A percentile compares a stretch with the other conserved stretches of the same genome.
phyloP scores from a whole-genome alignment of 768 basidiomycete genomes.

The Amanita polypyramis region DNA sequence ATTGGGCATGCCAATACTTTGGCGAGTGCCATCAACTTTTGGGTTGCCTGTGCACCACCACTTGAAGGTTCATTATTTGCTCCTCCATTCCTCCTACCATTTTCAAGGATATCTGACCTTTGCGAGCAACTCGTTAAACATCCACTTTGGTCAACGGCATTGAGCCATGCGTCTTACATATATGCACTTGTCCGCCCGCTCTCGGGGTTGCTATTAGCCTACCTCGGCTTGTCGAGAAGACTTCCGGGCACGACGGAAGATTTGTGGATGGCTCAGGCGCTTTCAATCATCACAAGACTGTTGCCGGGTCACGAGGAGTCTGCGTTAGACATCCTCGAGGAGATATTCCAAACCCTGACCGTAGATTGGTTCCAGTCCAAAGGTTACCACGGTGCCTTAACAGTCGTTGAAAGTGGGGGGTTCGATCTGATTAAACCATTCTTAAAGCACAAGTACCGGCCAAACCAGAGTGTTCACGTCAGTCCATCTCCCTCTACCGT shows the following conservation, averaged over 20 bases:
- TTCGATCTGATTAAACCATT: constrained; percentile 49
- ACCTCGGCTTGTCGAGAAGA: constrained; percentile 47
- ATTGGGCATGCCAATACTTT: constrained; percentile 27
- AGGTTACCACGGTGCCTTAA: constrained; percentile 26
- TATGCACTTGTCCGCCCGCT: constrained; percentile 40
- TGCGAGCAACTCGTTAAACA: constrained; percentile 40
- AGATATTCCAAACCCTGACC: constrained; percentile 26
- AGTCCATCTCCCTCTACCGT: constrained; percentile 41
- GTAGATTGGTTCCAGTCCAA: constrained; percentile 28
- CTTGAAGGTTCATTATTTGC: constrained; percentile 25
- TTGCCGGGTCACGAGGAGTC: constrained; percentile 69
- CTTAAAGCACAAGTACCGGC: constrained; percentile 35
- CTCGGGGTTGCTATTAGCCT: constrained; percentile 39
- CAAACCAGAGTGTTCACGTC: constrained; percentile 30
- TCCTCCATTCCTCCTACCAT: constrained; percentile 57
- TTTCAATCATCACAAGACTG: constrained; percentile 41
- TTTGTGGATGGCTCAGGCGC: constrained; percentile 59
- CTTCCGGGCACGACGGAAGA: constrained; percentile 45
- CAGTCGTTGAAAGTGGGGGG: constrained; percentile 41
- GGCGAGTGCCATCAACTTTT: constrained; percentile 44
- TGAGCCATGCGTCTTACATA: constrained; percentile 13
- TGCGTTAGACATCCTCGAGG: constrained; percentile 32
- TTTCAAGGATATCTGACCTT: constrained; percentile 41
- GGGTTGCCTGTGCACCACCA: constrained; percentile 50
- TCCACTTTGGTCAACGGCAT: constrained; percentile 35